A percentile compares a stretch with the other conserved stretches of the same genome.
Conservation (phyloP, 2,329 filamentous ascomycete genomes). For the Ampelomyces quisqualis region DNA sequence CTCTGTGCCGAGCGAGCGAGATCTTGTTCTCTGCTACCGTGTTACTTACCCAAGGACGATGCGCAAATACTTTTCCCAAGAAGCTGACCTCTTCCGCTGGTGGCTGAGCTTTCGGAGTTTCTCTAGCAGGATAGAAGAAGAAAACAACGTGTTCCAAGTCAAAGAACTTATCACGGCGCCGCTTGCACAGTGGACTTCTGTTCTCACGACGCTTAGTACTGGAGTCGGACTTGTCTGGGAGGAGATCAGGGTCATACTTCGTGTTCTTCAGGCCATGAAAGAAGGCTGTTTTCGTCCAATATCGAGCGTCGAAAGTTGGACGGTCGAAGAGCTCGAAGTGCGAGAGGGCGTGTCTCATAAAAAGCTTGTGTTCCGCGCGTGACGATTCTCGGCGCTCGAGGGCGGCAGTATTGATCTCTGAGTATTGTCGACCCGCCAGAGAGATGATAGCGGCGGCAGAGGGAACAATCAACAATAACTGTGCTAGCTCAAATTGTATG, state of each 20-base stretch:
- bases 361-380: conserved; percentile 3
- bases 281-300: conserved; percentile 9
- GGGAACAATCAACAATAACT: no score
- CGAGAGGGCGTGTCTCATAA: conserved; percentile 7
- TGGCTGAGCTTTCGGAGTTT: no score
- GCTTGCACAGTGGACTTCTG: neutral
- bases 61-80: no score
- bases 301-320: conserved; percentile 4
- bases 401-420: conserved; percentile 3
- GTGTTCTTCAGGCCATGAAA: conserved; percentile 5
- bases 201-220: neutral
- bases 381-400: conserved; percentile 1
- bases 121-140: no score
- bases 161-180: no score
- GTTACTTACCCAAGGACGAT: no score
- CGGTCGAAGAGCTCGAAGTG: conserved; percentile 14
- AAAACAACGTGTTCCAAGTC: no score
- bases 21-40: no score
- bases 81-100: no score
- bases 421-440: conserved; percentile 1
- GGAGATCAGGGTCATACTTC: neutral
- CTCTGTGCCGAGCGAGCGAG: no score
- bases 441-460: no score
- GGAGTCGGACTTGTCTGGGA: neutral
- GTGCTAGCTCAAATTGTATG: no score